Base-by-base conservation (phyloP, 257 asterid species). In the Pogostemon cablin region DNA sequence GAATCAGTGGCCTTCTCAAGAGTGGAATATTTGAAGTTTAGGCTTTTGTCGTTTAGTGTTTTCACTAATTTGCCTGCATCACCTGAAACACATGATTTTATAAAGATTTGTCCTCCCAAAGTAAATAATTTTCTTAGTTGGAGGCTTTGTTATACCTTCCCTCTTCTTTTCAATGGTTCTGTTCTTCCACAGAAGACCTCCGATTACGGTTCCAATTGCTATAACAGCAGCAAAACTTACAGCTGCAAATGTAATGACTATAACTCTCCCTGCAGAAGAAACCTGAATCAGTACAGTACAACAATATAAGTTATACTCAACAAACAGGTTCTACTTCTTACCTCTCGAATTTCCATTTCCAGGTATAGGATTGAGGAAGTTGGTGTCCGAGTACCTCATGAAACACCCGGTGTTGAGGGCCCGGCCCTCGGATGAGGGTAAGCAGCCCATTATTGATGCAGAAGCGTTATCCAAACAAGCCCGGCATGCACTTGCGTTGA, bases 1-100 rank as follows among this genome's bases (percentile, higher is more conserved):
- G 88, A 83, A 63, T 53, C 81, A 0, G 98, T 93, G 68, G 97
- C 98, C 82, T 87, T 93, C 78, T 93, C 98, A 3, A 93, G 96
- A 15, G 93, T 83, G 35, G 97, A 88, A 62, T 88, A 85, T 67
- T 93, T 93, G 95, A 93, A 93, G 87, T 90, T 90, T 79, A 93
- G 75, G 87, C 97, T 88, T 72, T 89, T 87, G 67, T 93, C 90
- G 11, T 88, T 42, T 25, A 93, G 98, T 43, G 88, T 88, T 82
- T 88, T 90, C 60, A 75, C 92, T 79, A 86, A 17, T 78, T 87
- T 86, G 67, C 73, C 81, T 15, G 78, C 93, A 60, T 93, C 82
- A 49, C 87, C 83, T 71, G 89, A 79, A 75, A 86, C 85, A 44
- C 48, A 40, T 57, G 57, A 72, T 53, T 40, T 56, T 34, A 3